Percentiles rank a stretch among this genome's conserved stretches.
Conservation (phyloP, 2,329 filamentous ascomycete species). For the Coleophoma cylindrospora region DNA sequence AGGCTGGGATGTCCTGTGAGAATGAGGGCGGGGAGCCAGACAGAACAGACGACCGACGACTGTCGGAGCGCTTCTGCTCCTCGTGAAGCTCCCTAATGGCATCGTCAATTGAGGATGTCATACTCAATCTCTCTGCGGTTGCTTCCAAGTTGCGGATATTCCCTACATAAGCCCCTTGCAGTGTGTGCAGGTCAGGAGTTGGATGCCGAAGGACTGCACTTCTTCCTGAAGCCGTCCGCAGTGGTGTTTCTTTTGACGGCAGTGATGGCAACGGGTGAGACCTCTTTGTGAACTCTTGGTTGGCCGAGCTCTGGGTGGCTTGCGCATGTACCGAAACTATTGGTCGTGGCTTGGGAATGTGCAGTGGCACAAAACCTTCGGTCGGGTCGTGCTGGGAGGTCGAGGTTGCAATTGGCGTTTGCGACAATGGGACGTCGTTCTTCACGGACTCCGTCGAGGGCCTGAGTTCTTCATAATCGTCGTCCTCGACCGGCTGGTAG, state of each 20-base stretch:
- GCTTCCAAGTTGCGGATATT: slow-evolving; percentile 73
- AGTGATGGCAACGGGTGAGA: neutral
- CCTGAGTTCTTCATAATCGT: slow-evolving; percentile 8
- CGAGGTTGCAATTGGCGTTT: neutral
- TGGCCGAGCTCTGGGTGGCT: slow-evolving; percentile 12
- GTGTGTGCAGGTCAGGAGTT: slow-evolving; percentile 54
- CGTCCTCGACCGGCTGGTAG: slow-evolving; percentile 15
- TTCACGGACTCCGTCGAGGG: neutral
- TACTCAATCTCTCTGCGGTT: slow-evolving; percentile 69
- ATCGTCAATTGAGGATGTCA: slow-evolving; percentile 68
- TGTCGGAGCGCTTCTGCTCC: slow-evolving; percentile 66
- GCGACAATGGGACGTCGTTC: slow-evolving; percentile 1
- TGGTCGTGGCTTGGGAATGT: slow-evolving; percentile 11
- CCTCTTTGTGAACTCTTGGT: slow-evolving; percentile 4
- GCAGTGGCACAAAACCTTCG: slow-evolving; percentile 5
- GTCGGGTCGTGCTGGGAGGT: neutral
- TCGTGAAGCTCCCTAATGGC: slow-evolving; percentile 70
- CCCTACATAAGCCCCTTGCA: slow-evolving; percentile 55
- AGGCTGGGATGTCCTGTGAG: slow-evolving; percentile 25
- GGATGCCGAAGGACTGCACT: slow-evolving; percentile 44
- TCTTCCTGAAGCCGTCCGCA: slow-evolving; percentile 22
- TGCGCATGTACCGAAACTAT: slow-evolving; percentile 5
- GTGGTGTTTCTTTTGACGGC: slow-evolving; percentile 9
- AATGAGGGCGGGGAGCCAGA: slow-evolving; percentile 30
- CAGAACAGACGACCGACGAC: slow-evolving; percentile 57